Evolutionary conservation across 371 early-diverging fungal genomes (phyloP), one percentile per base, ranked within the genome.

Genomic region (Actinomucor elegans): DNA sequence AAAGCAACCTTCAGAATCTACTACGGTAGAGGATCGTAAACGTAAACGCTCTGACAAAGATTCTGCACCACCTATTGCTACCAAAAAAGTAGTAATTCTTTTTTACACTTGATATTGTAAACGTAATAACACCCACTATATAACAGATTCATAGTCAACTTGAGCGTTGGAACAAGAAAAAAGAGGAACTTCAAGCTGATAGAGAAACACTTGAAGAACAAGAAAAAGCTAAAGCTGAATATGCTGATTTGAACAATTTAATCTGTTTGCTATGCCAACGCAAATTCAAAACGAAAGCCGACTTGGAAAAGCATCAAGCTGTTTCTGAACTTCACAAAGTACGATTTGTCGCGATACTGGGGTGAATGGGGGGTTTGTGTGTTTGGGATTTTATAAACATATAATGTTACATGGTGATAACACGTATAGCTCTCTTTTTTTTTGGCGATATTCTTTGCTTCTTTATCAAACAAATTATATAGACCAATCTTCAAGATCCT

Each of bases 261-360:
- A 81, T 83, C 21, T 88, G 89, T 55, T 41, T 88, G 6, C 61
- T 88, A 8, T 88, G 89, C 52, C 84, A 88, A 58, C 70, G 89
- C n/a, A 81, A 81, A 32, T 80, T 88, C 55, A 87, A 86, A 55
- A 54, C 75, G 1, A 41, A 61, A 4, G 67, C 75, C 37, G 86
- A 86, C 35, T 54, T 88, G 36, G 56, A 67, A 17, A 79, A 80
- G 49, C 89, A 88, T 50, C 80, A 85, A 54, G 56, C 69, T 6
- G 57, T 79, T 31, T 88, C 89, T 10, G 82, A 80, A 23, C 70
- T 88, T 26, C 89, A 88, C 70, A 86, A 87, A 69, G 85, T 81
- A 66, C 28, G 71, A 42, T n/a, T n/a, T 37, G 24, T 24, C 15
- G n/a, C n/a, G n/a, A n/a, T n/a, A n/a, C n/a, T 12, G 26, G 27